Percentiles rank a stretch among this genome's conserved stretches.
phyloP scores from a whole-genome alignment of 225 moss, liverwort and hornwort genomes.

The Asterella californica region DNA sequence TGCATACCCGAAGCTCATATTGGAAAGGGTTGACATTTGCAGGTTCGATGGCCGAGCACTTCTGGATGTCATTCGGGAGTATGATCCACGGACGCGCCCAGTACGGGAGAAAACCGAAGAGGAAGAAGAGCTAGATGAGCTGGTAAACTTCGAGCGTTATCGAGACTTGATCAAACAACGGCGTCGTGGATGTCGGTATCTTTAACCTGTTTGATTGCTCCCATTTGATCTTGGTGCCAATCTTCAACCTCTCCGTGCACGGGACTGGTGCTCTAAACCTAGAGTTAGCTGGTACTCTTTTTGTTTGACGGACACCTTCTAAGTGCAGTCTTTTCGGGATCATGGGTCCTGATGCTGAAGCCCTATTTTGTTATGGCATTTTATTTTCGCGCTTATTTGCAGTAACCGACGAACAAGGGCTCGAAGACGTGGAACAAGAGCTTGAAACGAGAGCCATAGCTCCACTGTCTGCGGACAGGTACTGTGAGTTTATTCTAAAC shows the following conservation, averaged over 20 bases:
- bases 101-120: constrained; percentile 68
- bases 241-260: constrained; percentile 16
- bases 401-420: constrained; percentile 90
- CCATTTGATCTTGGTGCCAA: constrained; percentile 20
- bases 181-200: constrained; percentile 72
- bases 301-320: background rate
- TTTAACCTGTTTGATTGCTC: constrained; percentile 41
- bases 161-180: constrained; percentile 98
- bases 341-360: background rate
- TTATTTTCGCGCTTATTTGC: constrained; percentile 14
- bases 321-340: background rate
- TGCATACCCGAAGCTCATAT: background rate
- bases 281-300: background rate
- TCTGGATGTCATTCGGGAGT: constrained; percentile 83
- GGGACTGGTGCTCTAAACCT: constrained; percentile 13
- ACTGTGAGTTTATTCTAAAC: background rate
- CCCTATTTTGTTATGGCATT: too few relatives aligned
- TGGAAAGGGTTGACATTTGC: background rate
- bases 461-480: constrained; percentile 61
- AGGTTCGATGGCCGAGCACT: constrained; percentile 95
- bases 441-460: constrained; percentile 78
- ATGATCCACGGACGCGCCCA: constrained; percentile 44
- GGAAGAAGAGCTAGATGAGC: constrained; percentile 96
- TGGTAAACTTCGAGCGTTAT: constrained; percentile 99
- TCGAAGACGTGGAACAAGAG: constrained; percentile 92